Percentiles rank a stretch among this genome's conserved stretches.
Evolutionary conservation across 2,329 filamentous ascomycete genomes (phyloP).

Genomic region (Alternaria consortialis): DNA sequence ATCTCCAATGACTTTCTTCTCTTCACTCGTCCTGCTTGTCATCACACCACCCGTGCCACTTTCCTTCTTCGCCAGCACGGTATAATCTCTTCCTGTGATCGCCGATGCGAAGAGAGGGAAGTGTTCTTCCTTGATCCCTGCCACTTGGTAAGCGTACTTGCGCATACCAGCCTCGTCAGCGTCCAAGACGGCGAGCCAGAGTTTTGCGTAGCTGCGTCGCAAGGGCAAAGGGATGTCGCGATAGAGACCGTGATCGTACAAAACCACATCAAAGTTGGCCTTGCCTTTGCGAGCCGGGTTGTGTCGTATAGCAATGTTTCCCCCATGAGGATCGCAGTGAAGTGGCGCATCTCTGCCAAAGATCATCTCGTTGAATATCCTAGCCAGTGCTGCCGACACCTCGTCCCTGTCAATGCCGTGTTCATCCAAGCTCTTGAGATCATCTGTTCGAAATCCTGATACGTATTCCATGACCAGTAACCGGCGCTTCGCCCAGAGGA

Average conservation of each 20-base stretch:
- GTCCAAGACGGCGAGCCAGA: slow-evolving; percentile 96
- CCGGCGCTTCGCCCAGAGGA: slow-evolving; percentile 86
- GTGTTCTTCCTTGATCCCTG: slow-evolving; percentile 85
- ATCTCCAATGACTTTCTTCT: slow-evolving; percentile 86
- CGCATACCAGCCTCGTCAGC: slow-evolving; percentile 87
- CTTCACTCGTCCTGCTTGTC: slow-evolving; percentile 70
- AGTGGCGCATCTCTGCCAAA: slow-evolving; percentile 88
- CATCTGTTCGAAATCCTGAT: slow-evolving; percentile 84
- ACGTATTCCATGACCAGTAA: slow-evolving; percentile 97
- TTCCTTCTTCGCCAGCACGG: slow-evolving; percentile 68
- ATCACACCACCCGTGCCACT: slow-evolving; percentile 53
- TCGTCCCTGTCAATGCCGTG: slow-evolving; percentile 93
- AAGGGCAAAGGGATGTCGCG: slow-evolving; percentile 84
- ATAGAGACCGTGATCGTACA: slow-evolving; percentile 97
- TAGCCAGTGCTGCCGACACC: slow-evolving; percentile 87
- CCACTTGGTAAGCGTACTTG: slow-evolving; percentile 86
- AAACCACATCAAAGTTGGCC: slow-evolving; percentile 88
- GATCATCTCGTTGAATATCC: slow-evolving; percentile 99
- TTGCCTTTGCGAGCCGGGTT: slow-evolving; percentile 68
- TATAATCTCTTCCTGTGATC: slow-evolving; percentile 93
- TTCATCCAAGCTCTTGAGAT: slow-evolving; percentile 83
- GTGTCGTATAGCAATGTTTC: slow-evolving; percentile 90
- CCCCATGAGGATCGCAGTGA: slow-evolving; percentile 96
- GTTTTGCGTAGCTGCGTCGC: slow-evolving; percentile 88
- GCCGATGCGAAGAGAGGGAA: slow-evolving; percentile 96